Conservation (phyloP, 2,329 filamentous ascomycete species). For the Didymella segeticola region DNA sequence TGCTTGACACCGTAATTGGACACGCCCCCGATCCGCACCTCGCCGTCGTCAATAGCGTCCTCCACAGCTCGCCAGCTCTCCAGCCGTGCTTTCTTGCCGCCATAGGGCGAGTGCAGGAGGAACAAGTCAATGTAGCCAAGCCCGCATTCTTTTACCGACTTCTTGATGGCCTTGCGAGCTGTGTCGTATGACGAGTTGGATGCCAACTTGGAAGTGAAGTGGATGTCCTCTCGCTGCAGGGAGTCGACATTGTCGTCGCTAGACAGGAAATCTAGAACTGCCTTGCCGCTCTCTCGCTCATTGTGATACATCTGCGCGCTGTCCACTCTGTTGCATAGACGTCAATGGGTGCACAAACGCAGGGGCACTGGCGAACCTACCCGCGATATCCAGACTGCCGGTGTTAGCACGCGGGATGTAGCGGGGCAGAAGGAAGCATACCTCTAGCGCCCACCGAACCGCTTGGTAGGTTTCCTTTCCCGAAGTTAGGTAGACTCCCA, state of each 20-base stretch:
- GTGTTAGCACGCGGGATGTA: constrained; percentile 13
- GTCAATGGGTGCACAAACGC: constrained; percentile 30
- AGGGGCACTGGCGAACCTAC: constrained; percentile 31
- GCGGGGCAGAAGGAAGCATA: constrained; percentile 43
- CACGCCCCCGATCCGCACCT: constrained; percentile 74
- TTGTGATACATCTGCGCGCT: constrained; percentile 72
- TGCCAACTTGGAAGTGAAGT: constrained; percentile 81
- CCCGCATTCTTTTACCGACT: constrained; percentile 69
- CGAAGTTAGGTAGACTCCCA: constrained; percentile 76
- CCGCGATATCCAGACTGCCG: constrained; percentile 55
- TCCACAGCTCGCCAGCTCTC: constrained; percentile 79
- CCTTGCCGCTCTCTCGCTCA: constrained; percentile 71
- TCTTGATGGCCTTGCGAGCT: constrained; percentile 70
- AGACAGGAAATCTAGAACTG: constrained; percentile 66
- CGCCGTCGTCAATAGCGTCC: constrained; percentile 75
- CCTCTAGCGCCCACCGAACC: constrained; percentile 64
- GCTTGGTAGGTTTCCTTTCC: constrained; percentile 65
- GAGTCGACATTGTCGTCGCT: constrained; percentile 55
- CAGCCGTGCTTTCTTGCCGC: constrained; percentile 70
- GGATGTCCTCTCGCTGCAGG: constrained; percentile 72
- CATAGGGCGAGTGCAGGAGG: constrained; percentile 79
- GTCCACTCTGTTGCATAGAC: constrained; percentile 54
- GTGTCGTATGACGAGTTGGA: constrained; percentile 71
- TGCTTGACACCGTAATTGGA: constrained; percentile 81
- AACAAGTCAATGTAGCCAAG: constrained; percentile 82